Evolutionary conservation across 306 rosid species (phyloP), one percentile per base, ranked within the genome.

Genomic region (Cyclanthera cordifolia): DNA sequence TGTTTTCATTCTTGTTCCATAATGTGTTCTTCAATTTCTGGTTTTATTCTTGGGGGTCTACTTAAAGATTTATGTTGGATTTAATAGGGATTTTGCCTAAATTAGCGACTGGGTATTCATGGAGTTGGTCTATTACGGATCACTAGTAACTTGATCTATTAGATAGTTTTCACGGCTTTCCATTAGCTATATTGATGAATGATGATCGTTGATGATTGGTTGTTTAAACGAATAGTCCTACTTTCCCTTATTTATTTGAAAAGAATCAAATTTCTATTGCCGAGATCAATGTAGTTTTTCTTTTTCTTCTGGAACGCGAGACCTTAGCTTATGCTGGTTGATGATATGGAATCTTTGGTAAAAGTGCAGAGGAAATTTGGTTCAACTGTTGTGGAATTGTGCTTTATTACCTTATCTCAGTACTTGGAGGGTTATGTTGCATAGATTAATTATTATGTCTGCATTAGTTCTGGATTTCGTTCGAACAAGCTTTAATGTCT

Each of bases 271-370:
- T 37, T 41, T 64, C 8, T 12, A 24, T 64, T 14, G 20, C 14
- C 20, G 70, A 3, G 39, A 65, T 65, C 70, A 15, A 65, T 65
- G 70, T 43, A 43, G 53, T 43, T 63, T 63, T 28, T 43, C 32
- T 1, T 60, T 37, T 20, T 21, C 37, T 43, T 20, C 53, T 43
- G 6, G 53, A 41, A 39, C 52, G 12, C 52, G 41, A 27, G 20
- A 20, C 17, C 51, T 63, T 63, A 6, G n/a, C 19, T 39, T 32
- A 37, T 21, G 69, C 41, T 39, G 69, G 69, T 63, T 41, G 52
- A 19, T 63, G 14, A 39, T 41, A 19, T 63, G 51, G 1, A 28
- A 41, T 20, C 14, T 37, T 21, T 9, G 5, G 9, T 60, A 23
- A 37, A 63, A 13, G 14, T 63, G 69, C 5, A 21, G 51, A 39